Evolutionary conservation across 495 filamentous ascomycete genomes (phyloP).

Genomic region (Chaetomium tenue): DNA sequence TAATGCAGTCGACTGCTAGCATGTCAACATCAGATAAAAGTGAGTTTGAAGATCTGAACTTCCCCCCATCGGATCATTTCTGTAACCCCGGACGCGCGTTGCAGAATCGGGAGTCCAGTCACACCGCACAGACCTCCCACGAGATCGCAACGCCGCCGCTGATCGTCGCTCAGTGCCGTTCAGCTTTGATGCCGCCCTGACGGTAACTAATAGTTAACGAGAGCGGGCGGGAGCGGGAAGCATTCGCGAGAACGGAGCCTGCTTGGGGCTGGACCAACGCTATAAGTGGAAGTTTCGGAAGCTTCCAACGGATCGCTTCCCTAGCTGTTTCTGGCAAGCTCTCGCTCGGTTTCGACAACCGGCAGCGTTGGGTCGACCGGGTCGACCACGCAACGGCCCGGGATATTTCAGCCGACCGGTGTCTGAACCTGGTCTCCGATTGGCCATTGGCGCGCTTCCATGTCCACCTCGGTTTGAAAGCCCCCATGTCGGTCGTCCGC

Average conservation of each 20-base stretch:
- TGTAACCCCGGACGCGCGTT: neutral
- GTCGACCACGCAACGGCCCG: too few species aligned
- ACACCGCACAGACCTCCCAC: slow-evolving; percentile 1
- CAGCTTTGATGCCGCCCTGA: neutral
- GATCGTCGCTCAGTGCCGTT: neutral
- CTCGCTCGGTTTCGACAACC: neutral
- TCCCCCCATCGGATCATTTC: neutral
- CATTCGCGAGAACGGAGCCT: neutral
- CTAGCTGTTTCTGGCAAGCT: slow-evolving; percentile 1
- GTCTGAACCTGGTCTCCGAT: neutral
- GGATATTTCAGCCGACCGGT: neutral
- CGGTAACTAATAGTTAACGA: neutral
- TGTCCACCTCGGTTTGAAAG: neutral
- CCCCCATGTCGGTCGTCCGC: neutral
- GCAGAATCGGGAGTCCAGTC: neutral
- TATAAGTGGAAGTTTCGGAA: neutral
- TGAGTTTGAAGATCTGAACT: neutral
- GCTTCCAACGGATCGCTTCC: neutral
- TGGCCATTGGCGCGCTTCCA: neutral
- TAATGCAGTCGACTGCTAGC: too few species aligned
- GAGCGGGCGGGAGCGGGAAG: neutral
- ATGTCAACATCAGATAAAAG: too few species aligned
- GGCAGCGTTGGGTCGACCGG: too few species aligned
- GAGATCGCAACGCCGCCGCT: neutral
- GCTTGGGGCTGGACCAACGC: neutral